Conservation (phyloP, 306 rosid species). For the Urtica urens region DNA sequence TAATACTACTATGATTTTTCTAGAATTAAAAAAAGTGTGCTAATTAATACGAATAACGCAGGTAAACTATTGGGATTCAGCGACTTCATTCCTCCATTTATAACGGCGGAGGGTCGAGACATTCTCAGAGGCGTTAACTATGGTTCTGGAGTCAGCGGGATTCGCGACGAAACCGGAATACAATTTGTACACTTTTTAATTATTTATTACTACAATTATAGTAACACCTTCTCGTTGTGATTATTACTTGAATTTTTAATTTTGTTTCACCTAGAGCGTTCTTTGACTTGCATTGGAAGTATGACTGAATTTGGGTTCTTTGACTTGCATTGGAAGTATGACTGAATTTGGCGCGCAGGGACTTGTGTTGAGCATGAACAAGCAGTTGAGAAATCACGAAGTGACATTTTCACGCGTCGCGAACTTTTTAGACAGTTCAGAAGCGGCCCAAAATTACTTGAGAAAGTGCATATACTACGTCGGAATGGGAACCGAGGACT, state of each 20-base stretch:
- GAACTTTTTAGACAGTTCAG: constrained; percentile 5
- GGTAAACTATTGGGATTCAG: constrained; percentile 55
- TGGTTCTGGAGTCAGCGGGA: constrained; percentile 60
- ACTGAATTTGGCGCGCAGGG: constrained; percentile 87
- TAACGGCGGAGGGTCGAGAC: constrained; percentile 9
- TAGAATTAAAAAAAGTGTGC: too few species aligned
- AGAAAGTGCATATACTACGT: constrained; percentile 43
- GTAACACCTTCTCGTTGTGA: too few species aligned
- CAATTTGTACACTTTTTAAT: constrained; percentile 14
- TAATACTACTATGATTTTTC: too few species aligned
- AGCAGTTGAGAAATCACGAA: constrained; percentile 31
- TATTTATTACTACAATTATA: too few species aligned
- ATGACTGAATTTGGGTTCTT: too few species aligned
- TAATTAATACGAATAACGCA: constrained; percentile 13
- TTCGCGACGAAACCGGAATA: constrained; percentile 31
- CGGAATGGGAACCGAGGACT: constrained; percentile 53
- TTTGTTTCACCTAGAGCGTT: too few species aligned
- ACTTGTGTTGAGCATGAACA: constrained; percentile 14
- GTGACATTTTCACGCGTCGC: constrained; percentile 16
- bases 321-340: too few species aligned
- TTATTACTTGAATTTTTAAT: too few species aligned
- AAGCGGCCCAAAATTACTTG: constrained; percentile 13
- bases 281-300: too few species aligned
- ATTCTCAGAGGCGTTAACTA: constrained; percentile 50
- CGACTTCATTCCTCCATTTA: constrained; percentile 37